Evolutionary conservation across 305 asterid species (phyloP).

Genomic region (Rubia tinctorum): DNA sequence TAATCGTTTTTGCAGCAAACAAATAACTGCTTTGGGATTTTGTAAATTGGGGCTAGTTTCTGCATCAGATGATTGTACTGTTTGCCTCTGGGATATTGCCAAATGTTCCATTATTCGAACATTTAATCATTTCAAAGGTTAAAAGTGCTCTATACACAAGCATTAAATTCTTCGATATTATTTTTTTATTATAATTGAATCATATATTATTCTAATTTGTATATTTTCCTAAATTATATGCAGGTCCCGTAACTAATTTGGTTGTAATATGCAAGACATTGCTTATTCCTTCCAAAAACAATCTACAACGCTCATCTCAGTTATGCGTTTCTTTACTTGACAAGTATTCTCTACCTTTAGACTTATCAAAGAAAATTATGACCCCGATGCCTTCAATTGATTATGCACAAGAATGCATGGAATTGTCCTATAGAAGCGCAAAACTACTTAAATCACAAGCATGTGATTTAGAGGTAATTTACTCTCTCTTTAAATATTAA

Average conservation of each 20-base stretch:
- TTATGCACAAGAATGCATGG: not conserved
- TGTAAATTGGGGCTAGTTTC: slow-evolving; percentile 11
- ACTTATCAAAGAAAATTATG: not conserved
- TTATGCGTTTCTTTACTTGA: slow-evolving; percentile 10
- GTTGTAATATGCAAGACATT: slow-evolving; percentile 10
- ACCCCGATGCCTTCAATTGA: not conserved
- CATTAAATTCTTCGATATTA: not conserved
- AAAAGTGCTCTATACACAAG: not conserved
- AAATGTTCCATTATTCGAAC: not conserved
- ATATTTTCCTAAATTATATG: not conserved
- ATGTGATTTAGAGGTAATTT: slow-evolving; percentile 3
- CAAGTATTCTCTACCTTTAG: slow-evolving; percentile 4
- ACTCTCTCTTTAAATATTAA: not conserved
- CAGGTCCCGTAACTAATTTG: slow-evolving; percentile 16
- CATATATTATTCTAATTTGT: no score
- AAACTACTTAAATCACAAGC: not conserved
- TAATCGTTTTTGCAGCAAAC: slow-evolving; percentile 11
- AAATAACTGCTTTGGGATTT: slow-evolving; percentile 18
- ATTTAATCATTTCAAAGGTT: slow-evolving; percentile 14
- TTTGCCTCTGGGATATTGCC: slow-evolving; percentile 15
- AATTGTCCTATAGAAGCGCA: not conserved
- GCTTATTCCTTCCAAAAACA: slow-evolving; percentile 5
- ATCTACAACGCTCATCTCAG: not conserved
- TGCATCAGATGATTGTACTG: slow-evolving; percentile 16
- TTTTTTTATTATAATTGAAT: no score